These are phyloP conservation scores for Mollisia scopiformis DNA, from an alignment of 2,329 filamentous ascomycete species.

Conservation along the genomic window DNA sequence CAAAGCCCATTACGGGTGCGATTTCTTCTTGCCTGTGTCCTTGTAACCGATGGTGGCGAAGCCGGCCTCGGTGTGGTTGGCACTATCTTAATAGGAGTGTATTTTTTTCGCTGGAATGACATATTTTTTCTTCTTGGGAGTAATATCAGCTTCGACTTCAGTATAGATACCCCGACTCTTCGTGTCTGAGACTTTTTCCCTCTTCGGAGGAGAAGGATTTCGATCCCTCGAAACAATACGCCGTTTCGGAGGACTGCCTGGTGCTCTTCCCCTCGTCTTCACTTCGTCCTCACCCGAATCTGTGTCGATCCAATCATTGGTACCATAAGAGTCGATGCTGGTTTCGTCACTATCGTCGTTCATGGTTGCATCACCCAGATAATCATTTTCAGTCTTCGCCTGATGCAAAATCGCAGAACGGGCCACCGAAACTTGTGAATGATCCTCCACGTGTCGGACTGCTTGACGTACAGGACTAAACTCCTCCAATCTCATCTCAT, in stretches of 20 bases:
- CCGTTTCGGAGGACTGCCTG: not conserved
- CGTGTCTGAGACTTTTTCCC: not conserved
- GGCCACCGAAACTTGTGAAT: no score
- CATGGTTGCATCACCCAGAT: not conserved
- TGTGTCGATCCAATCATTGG: not conserved
- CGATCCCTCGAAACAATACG: not conserved
- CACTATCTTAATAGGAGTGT: no score
- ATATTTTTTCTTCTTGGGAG: not conserved
- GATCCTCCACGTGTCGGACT: no score
- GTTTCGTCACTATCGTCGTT: not conserved
- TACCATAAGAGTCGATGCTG: not conserved
- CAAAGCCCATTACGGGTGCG: no score
- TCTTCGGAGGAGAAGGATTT: not conserved
- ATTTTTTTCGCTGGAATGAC: no score
- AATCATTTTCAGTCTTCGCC: not conserved
- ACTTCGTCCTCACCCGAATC: no score
- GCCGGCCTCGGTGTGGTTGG: no score
- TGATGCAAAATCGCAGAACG: no score
- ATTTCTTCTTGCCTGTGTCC: no score
- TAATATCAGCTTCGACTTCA: not conserved
- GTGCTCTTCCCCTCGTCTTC: not conserved
- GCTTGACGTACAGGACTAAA: no score
- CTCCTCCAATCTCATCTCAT: no score
- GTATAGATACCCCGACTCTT: not conserved
- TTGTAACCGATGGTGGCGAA: no score